Evolutionary conservation across 2,329 filamentous ascomycete species (phyloP), one percentile per base, ranked within the genome.

Genomic region (Colletotrichum eremochloae): DNA sequence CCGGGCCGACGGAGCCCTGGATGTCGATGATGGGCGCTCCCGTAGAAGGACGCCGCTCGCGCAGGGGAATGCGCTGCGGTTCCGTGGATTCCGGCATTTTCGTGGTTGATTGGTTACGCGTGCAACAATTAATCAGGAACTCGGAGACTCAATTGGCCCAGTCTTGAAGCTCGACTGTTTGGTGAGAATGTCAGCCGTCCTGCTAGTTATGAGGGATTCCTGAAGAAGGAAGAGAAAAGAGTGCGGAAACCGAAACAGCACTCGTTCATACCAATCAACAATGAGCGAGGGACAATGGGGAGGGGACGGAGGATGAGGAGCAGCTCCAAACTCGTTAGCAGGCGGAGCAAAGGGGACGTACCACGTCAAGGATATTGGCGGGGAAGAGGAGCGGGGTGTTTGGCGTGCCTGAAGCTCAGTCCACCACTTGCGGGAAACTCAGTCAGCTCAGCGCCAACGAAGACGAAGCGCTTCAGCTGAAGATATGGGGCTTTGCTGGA

Each of bases 11-110:
- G 24, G 94, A 92, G 75, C 95, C 95, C 82, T 94, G 88, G 74
- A 98, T 92, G 80, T 97, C 94, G 75, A 93, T 90, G 77, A 98
- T 92, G 58, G 95, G 95, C 77, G 94, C 94, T 76, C 93, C 91
- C 70, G 89, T 92, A 29, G 94, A 97, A 71, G 93, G 94, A 76
- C 90, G 93, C 77, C 95, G 92, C 87, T 97, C 91, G 75, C 94
- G 89, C 52, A 84, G 83, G 64, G 88, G 86, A 63, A 89, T 62
- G 52, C 77, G 75, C 63, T 70, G 66, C 50, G 56, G 55, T 68
- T 81, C 78, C 57, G 82, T 78, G 48, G 62, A 52, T 42, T 24
- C 66, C 53, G 79, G 74, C 79, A 83, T 82, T 29, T 74, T 78
- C 61, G 68, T 63, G 64, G 42, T 11, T 52, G 6, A 12, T 29